Base-by-base conservation (phyloP, 441 rosid species). In the Arabidopsis lyrata region DNA sequence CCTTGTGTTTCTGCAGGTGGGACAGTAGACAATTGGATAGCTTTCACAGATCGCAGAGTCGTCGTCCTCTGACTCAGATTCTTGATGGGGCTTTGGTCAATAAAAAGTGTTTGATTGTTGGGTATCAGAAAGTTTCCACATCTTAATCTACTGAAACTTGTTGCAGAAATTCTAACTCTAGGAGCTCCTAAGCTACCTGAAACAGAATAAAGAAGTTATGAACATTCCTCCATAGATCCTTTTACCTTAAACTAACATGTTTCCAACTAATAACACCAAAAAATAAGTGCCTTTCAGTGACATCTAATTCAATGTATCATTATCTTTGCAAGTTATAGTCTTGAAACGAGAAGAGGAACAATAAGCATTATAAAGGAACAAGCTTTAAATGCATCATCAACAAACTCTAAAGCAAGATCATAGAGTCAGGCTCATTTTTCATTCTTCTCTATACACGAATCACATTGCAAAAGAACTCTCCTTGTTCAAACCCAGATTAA, bases 131-230 rank as follows among this genome's bases (percentile, higher is more conserved):
- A 61, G 35, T 42, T 75, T 20, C 41, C 63, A 68, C 57, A 61
- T 75, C 74, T 60, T 41, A 75, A 41, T 50, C 68, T 67, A 74
- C 68, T 54, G 2, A 75, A 18, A 38, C 38, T 29, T 3, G 66
- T 6, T 16, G 66, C 56, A 42, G 9, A 24, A 34, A 68, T 34
- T 6, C 12, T 44, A 6, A 66, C 12, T 31, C 57, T 66, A 8
- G 78, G 35, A 75, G 50, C 50, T 68, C 78, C 35, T 61, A 67
- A 1, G 68, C 63, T 34, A 68, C 74, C 78, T 75, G 74, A 60
- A 44, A 60, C 1, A 39, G 22, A 31, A 24, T 1, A 11, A 55
- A 52, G 27, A 13, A 4, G n/a, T 42, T 63, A 20, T 9, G 54
- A 62, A 18, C 14, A 6, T 24, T 29, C 8, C 66, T 38, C 35